Evolutionary conservation across 768 basidiomycete species (phyloP).

Genomic region (Pholiota microspora): DNA sequence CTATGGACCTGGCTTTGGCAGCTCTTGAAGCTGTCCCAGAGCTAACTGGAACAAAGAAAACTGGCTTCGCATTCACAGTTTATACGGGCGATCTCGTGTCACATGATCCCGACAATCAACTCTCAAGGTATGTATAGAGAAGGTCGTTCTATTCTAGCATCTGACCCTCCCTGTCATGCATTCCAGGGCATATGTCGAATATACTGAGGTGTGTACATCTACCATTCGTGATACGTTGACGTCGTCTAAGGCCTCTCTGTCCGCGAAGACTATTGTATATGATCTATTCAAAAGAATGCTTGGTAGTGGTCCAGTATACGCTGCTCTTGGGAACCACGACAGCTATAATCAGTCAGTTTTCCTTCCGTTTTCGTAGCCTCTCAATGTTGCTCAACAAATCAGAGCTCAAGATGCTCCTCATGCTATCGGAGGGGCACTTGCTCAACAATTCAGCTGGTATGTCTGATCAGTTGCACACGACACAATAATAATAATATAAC

Average conservation of each 20-base stretch:
- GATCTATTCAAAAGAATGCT: slow-evolving; percentile 64
- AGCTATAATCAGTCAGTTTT: slow-evolving; percentile 58
- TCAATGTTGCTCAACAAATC: neutral
- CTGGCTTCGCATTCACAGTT: slow-evolving; percentile 62
- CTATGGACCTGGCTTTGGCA: slow-evolving; percentile 56
- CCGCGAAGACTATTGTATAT: slow-evolving; percentile 62
- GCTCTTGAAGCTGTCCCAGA: slow-evolving; percentile 67
- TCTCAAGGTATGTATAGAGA: slow-evolving; percentile 46
- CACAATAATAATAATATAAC: neutral
- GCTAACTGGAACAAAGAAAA: slow-evolving; percentile 56
- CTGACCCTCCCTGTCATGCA: neutral
- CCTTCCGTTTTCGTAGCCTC: neutral
- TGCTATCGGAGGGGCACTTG: slow-evolving; percentile 51
- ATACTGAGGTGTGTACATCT: slow-evolving; percentile 50
- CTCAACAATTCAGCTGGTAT: slow-evolving; percentile 65
- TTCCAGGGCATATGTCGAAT: slow-evolving; percentile 57
- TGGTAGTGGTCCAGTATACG: slow-evolving; percentile 70
- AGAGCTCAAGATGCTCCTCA: slow-evolving; percentile 64
- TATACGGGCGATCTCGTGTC: slow-evolving; percentile 76
- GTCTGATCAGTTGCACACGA: slow-evolving; percentile 7
- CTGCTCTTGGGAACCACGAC: slow-evolving; percentile 77
- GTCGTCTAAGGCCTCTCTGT: no score
- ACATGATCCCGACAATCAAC: slow-evolving; percentile 66
- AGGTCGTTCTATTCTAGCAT: neutral
- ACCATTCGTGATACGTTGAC: no score